Base-by-base conservation (phyloP, 345 rosid species). In the Moringa oleifera region DNA sequence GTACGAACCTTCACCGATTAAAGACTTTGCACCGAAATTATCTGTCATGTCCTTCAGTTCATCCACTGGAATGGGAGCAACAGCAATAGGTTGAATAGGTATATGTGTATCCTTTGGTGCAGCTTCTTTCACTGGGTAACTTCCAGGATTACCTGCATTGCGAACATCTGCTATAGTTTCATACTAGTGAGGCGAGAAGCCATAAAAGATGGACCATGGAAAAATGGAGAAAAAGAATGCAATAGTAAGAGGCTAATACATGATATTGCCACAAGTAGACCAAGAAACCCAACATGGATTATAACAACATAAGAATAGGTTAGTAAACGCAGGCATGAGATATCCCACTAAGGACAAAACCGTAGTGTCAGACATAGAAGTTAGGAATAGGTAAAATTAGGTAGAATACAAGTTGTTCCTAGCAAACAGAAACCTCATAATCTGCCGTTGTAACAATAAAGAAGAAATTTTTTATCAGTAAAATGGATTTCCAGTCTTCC, bases 1-100 rank as follows among this genome's bases (percentile, higher is more conserved):
- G 63, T 88, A 86, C 0, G 98, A 91, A 17, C 98, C 96, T 76
- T 91, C 97, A 21, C 96, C 97, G 55, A 91, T 84, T 72, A 91
- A 82, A 28, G 81, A 68, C 73, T 68, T 76, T 36, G 87, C 70
- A 53, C 90, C 81, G 72, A 87, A 87, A 69, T 77, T 80, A 67
- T 84, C 88, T 0, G 94, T 84, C 61, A 77, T 76, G 0, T 84
- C 90, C 83, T 80, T 87, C 46, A 87, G 61, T 67, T 84, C 94
- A 59, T 84, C 88, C 25, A 84, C 66, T 65, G 77, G 66, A 59
- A 84, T 63, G 20, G 76, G 75, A 57, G 91, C 86, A n/a, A 85
- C 88, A 58, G 73, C 86, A 21, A 85, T 85, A 21, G 79, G 67
- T 69, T 75, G 84, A 71, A 83, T 73, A 56, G 74, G 71, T 52